Conservation (phyloP, 192 early-diverging fungal genomes). For the Umbelopsis sp. region DNA sequence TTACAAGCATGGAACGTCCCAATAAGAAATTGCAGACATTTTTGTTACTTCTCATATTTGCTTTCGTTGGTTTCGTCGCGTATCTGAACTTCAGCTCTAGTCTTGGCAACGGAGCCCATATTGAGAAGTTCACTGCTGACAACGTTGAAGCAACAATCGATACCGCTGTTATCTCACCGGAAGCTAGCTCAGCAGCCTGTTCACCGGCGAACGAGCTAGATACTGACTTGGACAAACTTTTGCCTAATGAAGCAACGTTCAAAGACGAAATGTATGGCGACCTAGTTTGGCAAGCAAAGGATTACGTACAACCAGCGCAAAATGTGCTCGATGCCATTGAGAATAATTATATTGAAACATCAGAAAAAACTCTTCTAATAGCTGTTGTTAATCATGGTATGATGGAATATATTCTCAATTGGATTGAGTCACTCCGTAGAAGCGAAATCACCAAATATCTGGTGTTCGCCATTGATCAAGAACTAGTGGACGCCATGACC, state of each 20-base stretch:
- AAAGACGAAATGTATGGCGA: slow-evolving; percentile 6
- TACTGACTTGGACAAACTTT: neutral
- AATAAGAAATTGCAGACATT: neutral
- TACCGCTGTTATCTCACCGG: too few species aligned
- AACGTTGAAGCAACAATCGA: neutral
- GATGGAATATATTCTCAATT: slow-evolving; percentile 46
- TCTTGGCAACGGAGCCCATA: neutral
- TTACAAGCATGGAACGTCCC: neutral
- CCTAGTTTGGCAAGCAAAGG: neutral
- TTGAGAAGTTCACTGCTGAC: neutral
- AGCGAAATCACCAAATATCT: slow-evolving; percentile 29
- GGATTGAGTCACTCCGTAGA: slow-evolving; percentile 38
- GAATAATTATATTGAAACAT: slow-evolving; percentile 1
- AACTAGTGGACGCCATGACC: slow-evolving; percentile 31
- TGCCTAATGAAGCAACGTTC: neutral
- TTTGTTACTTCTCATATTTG: neutral
- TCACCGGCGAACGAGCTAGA: too few species aligned
- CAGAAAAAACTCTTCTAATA: slow-evolving; percentile 31
- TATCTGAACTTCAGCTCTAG: neutral
- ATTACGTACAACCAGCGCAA: slow-evolving; percentile 5
- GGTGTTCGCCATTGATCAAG: slow-evolving; percentile 43
- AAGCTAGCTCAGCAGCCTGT: too few species aligned
- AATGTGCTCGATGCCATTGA: neutral
- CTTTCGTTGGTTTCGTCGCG: neutral
- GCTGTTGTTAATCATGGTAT: slow-evolving; percentile 44